phyloP scores from a whole-genome alignment of 257 asterid genomes.

The Primulina eburnea region DNA sequence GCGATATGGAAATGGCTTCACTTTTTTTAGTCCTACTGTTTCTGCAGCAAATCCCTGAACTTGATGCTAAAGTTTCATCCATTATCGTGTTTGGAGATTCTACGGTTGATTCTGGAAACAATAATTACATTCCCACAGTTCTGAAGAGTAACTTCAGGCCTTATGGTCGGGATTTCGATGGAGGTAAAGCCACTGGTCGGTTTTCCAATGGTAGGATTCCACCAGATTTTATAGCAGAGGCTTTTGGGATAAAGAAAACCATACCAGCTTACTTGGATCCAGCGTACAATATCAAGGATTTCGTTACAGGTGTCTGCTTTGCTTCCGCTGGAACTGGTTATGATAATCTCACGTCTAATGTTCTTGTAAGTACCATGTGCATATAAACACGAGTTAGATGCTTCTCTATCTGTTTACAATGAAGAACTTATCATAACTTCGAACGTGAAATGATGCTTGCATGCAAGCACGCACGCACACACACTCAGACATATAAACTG shows the following conservation, averaged over 20 bases:
- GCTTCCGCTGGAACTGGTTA: slow-evolving; percentile 90
- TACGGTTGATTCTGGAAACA: slow-evolving; percentile 77
- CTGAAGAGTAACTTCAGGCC: slow-evolving; percentile 68
- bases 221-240: slow-evolving; percentile 62
- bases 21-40: slow-evolving; percentile 21
- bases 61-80: slow-evolving; percentile 49
- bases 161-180: slow-evolving; percentile 58
- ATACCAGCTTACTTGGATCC: slow-evolving; percentile 77
- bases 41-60: slow-evolving; percentile 14
- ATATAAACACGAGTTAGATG: background rate
- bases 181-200: slow-evolving; percentile 61
- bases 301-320: slow-evolving; percentile 74
- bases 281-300: slow-evolving; percentile 53
- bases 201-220: slow-evolving; percentile 66
- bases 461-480: background rate
- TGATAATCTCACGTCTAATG: slow-evolving; percentile 54
- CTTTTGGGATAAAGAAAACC: slow-evolving; percentile 50
- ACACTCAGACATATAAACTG: background rate
- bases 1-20: slow-evolving; percentile 18
- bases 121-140: slow-evolving; percentile 49
- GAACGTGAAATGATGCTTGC: background rate
- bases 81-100: slow-evolving; percentile 80
- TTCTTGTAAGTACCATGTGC: slow-evolving; percentile 47
- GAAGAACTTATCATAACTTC: background rate
- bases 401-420: background rate